A percentile compares a stretch with the other conserved stretches of the same genome.
These are phyloP conservation scores for Pisolithus marmoratus DNA, from an alignment of 768 basidiomycete genomes.

Conservation along the genomic window DNA sequence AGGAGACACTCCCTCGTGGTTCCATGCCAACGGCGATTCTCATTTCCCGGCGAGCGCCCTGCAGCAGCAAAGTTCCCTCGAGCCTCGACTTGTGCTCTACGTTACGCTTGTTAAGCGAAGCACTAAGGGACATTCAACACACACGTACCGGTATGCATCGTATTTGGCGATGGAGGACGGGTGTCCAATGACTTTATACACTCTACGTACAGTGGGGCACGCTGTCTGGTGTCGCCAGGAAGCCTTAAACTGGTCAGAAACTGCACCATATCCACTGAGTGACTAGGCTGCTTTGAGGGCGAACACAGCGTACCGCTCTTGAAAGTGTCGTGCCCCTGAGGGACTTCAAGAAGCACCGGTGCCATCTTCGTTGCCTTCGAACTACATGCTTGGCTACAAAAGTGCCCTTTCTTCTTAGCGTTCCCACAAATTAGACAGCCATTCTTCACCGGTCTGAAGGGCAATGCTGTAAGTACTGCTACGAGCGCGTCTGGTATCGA, in stretches of 20 bases:
- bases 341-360: conserved; percentile 56
- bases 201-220: conserved; percentile 52
- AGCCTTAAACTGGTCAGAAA: conserved; percentile 60
- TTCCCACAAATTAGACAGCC: conserved; percentile 58
- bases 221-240: conserved; percentile 60
- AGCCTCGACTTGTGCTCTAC: conserved; percentile 50
- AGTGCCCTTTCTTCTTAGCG: conserved; percentile 55
- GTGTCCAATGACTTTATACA: conserved; percentile 60
- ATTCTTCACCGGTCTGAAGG: conserved; percentile 33
- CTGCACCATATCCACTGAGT: conserved; percentile 27
- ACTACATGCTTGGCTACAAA: conserved; percentile 52
- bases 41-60: conserved; percentile 59
- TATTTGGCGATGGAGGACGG: conserved; percentile 47
- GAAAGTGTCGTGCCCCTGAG: conserved; percentile 54
- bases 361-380: conserved; percentile 50
- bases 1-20: conserved; percentile 60
- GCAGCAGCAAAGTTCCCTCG: conserved; percentile 51
- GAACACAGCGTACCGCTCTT: conserved; percentile 45
- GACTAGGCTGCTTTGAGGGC: neutral
- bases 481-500: conserved; percentile 14
- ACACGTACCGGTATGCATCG: conserved; percentile 52
- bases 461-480: conserved; percentile 28
- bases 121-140: neutral
- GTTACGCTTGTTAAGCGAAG: neutral
- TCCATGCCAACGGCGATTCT: conserved; percentile 73